These are phyloP conservation scores for Saccharum officinarum DNA, from an alignment of 176 grass and related monocot genomes.

Conservation along the genomic window DNA sequence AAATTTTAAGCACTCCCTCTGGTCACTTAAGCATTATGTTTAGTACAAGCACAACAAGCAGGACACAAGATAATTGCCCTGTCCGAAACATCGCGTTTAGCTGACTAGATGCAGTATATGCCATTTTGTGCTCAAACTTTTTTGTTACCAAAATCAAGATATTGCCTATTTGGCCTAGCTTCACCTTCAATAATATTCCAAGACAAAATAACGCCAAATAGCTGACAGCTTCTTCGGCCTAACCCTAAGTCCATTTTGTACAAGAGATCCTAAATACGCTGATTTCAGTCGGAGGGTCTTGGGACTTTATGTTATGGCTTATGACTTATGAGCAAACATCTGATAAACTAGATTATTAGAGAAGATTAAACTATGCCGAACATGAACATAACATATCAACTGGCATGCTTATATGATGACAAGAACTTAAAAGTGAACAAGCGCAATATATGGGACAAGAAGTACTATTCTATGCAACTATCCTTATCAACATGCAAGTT, in stretches of 20 bases:
- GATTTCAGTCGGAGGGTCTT: neutral
- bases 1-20: neutral
- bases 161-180: neutral
- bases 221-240: neutral
- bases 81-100: neutral
- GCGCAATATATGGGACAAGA: neutral
- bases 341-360: neutral
- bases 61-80: neutral
- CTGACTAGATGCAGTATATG: neutral
- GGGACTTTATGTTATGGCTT: neutral
- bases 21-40: neutral
- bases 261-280: neutral
- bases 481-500: too few relatives aligned
- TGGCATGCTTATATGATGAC: neutral
- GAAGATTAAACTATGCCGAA: neutral
- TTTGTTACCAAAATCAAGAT: constrained; percentile 12
- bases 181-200: neutral
- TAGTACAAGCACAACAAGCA: neutral
- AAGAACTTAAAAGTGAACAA: neutral
- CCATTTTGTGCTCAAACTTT: neutral
- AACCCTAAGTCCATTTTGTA: neutral
- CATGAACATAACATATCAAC: neutral
- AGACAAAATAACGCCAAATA: neutral
- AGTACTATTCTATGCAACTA: neutral
- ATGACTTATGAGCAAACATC: neutral